These are phyloP conservation scores for Penicillium riverlandense DNA, from an alignment of 495 filamentous ascomycete genomes.

Conservation along the genomic window DNA sequence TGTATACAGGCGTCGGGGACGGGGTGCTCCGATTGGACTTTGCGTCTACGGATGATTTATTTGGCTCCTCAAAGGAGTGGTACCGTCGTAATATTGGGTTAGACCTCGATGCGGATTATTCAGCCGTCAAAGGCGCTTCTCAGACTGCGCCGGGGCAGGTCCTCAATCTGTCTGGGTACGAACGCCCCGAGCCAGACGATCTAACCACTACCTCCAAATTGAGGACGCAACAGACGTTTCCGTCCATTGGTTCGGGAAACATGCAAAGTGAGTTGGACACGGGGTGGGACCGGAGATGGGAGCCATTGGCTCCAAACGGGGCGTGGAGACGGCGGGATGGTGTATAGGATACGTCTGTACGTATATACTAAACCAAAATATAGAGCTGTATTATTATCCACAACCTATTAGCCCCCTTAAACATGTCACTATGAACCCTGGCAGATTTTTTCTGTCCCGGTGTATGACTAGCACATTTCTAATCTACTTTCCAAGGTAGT, in stretches of 20 bases:
- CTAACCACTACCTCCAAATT: slow-evolving; percentile 27
- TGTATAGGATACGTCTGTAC: not conserved
- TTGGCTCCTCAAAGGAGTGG: slow-evolving; percentile 24
- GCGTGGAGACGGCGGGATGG: slow-evolving; percentile 28
- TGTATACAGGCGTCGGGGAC: slow-evolving; percentile 52
- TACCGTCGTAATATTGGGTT: slow-evolving; percentile 24
- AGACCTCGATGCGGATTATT: slow-evolving; percentile 2
- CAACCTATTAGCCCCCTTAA: too few species aligned
- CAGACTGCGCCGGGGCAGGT: slow-evolving; percentile 1
- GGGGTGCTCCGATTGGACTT: slow-evolving; percentile 48
- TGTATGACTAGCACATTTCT: too few species aligned
- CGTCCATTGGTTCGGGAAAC: slow-evolving; percentile 9
- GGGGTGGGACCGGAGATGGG: slow-evolving; percentile 37
- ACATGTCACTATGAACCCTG: too few species aligned
- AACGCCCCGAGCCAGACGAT: slow-evolving; percentile 27
- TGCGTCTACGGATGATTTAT: slow-evolving; percentile 38
- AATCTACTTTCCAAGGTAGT: too few species aligned
- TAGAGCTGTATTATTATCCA: too few species aligned
- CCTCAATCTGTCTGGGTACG: slow-evolving; percentile 33
- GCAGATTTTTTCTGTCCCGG: too few species aligned
- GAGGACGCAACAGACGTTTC: slow-evolving; percentile 28
- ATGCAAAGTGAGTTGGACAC: slow-evolving; percentile 12
- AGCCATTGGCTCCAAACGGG: slow-evolving; percentile 17
- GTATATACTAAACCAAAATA: too few species aligned
- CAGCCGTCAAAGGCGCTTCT: not conserved